A percentile compares a stretch with the other conserved stretches of the same genome.
These are phyloP conservation scores for Barnettozyma sp. DNA, from an alignment of 805 yeast genomes.

Conservation along the genomic window DNA sequence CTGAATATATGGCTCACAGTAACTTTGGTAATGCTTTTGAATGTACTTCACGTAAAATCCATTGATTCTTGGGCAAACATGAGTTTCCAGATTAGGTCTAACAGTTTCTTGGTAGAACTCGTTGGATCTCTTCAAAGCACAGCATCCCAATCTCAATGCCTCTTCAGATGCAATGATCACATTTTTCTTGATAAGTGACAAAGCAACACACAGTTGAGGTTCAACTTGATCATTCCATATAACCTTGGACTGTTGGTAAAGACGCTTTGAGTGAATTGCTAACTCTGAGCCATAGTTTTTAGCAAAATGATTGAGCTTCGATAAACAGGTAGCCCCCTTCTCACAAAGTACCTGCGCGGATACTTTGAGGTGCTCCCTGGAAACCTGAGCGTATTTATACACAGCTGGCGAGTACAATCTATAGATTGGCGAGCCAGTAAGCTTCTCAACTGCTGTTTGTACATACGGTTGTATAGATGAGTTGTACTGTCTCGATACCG, in stretches of 20 bases:
- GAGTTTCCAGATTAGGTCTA: conserved; percentile 1
- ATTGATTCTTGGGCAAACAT: conserved; percentile 2
- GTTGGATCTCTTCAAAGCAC: not conserved
- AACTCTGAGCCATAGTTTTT: too few relatives aligned
- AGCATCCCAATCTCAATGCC: conserved; percentile 1
- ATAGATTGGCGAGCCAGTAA: conserved; percentile 7
- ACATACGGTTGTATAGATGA: conserved; percentile 13
- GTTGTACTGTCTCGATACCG: conserved; percentile 11
- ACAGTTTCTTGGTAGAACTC: not conserved
- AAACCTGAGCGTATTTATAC: not conserved
- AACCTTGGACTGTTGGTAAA: not conserved
- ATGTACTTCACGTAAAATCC: conserved; percentile 8
- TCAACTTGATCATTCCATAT: not conserved
- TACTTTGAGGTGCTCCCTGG: not conserved
- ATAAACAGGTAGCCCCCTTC: not conserved
- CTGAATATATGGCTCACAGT: conserved; percentile 7
- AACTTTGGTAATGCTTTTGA: not conserved
- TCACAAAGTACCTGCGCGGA: conserved; percentile 3
- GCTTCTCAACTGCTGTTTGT: conserved; percentile 2
- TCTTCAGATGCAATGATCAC: conserved; percentile 1
- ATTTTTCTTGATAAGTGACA: not conserved
- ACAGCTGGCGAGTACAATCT: not conserved
- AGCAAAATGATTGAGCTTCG: not conserved
- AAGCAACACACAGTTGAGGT: conserved; percentile 1
- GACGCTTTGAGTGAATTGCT: too few relatives aligned